Evolutionary conservation across 2,329 filamentous ascomycete genomes (phyloP), one percentile per base, ranked within the genome.

Genomic region (Fusarium austroafricanum): DNA sequence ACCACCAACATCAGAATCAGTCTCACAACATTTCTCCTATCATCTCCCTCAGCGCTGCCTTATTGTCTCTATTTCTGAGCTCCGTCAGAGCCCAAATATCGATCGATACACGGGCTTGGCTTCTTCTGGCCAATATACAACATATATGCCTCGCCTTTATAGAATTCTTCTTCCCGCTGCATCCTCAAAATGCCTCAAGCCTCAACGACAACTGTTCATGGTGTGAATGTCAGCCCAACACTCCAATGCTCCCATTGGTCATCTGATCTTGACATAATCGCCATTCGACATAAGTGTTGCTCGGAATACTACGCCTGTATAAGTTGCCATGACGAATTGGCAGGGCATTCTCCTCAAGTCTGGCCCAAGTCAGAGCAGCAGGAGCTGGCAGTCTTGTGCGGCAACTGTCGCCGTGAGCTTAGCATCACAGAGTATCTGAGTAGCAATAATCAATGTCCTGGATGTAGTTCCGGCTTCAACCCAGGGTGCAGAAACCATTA

Each of bases 401-500:
- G 61, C 1, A 47, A 52, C 12, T 64, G 61, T 10, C 26, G 1
- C 14, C 37, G 12, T 3, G 45, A 59, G 4, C 31, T 64, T 2
- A 47, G 39, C 1, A 65, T 64, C 1, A 5, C 12, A 20, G 61
- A 64, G 5, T 64, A 64, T 28, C 20, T 64, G 2, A 26, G 10
- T 2, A 47, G 61, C 4, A 20, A 33, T 0, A 53, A 39, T 5
- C 20, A 10, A 5, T 64, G 61, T 10, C 61, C 53, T 2, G n/a
- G 60, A 3, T 64, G 61, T 3, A 10, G 5, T 15, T 53, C 61
- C 21, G 45, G 61, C 2, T 64, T 64, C 15, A 64, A 64, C 6
- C 60, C 61, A n/a, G 61, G 61, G 6, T 64, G 61, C 18, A 64
- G 21, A 2, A 65, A 29, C 9, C 61, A 64, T 10, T 64, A 64